Percentiles rank a stretch among this genome's conserved stretches.
These are phyloP conservation scores for Solanum hybrid DNA, from an alignment of 305 asterid species.

Conservation along the genomic window DNA sequence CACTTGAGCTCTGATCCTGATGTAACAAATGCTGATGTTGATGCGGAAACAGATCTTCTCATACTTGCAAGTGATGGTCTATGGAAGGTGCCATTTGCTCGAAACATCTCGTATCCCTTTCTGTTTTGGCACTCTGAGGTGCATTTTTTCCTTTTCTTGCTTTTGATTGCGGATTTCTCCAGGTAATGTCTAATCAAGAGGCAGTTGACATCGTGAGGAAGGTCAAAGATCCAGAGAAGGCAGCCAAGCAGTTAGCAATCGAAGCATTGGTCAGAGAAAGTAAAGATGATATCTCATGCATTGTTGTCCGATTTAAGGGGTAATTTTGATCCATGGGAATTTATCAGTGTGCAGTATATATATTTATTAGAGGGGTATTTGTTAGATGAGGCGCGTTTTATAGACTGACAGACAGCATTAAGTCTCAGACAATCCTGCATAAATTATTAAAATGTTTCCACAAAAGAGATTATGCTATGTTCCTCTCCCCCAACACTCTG, in stretches of 20 bases:
- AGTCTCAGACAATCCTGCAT: neutral
- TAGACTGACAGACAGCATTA: neutral
- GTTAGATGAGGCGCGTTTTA: neutral
- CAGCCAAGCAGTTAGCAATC: slow-evolving; percentile 57
- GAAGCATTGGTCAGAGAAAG: slow-evolving; percentile 78
- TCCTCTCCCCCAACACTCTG: slow-evolving; percentile 12
- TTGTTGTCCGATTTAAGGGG: slow-evolving; percentile 62
- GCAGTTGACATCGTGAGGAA: slow-evolving; percentile 63
- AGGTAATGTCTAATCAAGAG: slow-evolving; percentile 88
- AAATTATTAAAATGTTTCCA: slow-evolving; percentile 1
- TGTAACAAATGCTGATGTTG: slow-evolving; percentile 41
- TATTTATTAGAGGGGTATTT: slow-evolving; percentile 12
- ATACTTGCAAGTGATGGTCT: slow-evolving; percentile 95
- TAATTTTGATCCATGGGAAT: neutral
- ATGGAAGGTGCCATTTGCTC: slow-evolving; percentile 67
- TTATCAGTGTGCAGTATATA: slow-evolving; percentile 19
- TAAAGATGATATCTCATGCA: slow-evolving; percentile 85
- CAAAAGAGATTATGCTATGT: neutral
- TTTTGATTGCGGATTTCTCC: slow-evolving; percentile 3
- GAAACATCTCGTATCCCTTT: neutral
- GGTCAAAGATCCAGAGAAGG: slow-evolving; percentile 68
- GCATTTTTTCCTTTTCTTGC: neutral
- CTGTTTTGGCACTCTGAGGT: neutral
- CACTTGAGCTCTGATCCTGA: slow-evolving; percentile 90
- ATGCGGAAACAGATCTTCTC: slow-evolving; percentile 57